Evolutionary conservation across 345 rosid species (phyloP), one percentile per base, ranked within the genome.

Genomic region (Crucihimalaya himalaica): DNA sequence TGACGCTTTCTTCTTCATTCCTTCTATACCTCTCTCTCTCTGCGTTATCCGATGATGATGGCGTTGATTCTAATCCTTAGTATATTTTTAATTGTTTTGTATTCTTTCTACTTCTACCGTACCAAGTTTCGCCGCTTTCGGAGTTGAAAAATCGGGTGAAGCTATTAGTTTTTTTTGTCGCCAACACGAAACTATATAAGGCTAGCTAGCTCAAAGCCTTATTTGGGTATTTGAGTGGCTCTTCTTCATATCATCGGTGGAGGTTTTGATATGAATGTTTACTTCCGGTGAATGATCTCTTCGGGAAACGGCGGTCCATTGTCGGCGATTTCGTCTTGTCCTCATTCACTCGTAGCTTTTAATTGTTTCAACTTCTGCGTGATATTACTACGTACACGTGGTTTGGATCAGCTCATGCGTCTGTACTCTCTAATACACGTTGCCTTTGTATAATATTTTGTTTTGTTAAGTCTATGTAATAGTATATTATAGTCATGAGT

Each of bases 51-150:
- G 11, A 34, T 34, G 47, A 37, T 60, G 31, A 37, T 43, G 65
- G 12, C 4, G 7, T 21, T 37, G 47, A 21, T 60, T 21, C 11
- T 60, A 37, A 21, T 60, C 18, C 6, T 21, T 21, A n/a, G n/a
- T n/a, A 14, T 39, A 21, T 4, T 60, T 21, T 21, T 60, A 20
- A 48, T 14, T 60, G 19, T 60, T 37, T 14, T 60, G 19, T 13
- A 37, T 13, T 37, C 31, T 60, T 39, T 21, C 1, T 60, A 34
- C 18, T 16, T 18, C 18, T 21, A n/a, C n/a, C n/a, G n/a, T 21
- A 60, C 19, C 31, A 60, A 59, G 13, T 37, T 59, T 59, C 64
- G 47, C 19, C 47, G 64, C 12, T 59, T 59, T 21, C 12, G 64
- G 16, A 59, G 47, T 59, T 59, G n/a, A 12, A 59, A 59, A 25